Percentiles rank a stretch among this genome's conserved stretches.
Evolutionary conservation across 768 basidiomycete species (phyloP).

Genomic region (Kwoniella dendrophila): DNA sequence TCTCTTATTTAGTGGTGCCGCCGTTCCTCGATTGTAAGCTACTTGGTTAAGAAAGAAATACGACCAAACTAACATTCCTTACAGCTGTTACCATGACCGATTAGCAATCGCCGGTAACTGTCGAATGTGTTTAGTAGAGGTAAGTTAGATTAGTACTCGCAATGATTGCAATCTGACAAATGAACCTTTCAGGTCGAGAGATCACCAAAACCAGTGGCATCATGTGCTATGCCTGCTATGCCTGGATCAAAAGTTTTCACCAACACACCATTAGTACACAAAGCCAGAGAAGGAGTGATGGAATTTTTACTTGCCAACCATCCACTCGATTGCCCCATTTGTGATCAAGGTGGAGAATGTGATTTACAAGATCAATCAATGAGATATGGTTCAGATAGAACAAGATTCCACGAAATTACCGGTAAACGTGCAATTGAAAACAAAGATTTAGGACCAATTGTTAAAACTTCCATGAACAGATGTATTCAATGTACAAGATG

Average conservation of each 20-base stretch:
- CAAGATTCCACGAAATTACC: slow-evolving; percentile 95
- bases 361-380: slow-evolving; percentile 99
- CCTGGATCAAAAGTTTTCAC: slow-evolving; percentile 89
- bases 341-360: slow-evolving; percentile 98
- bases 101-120: slow-evolving; percentile 97
- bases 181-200: slow-evolving; percentile 65
- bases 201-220: slow-evolving; percentile 91
- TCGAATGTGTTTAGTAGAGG: slow-evolving; percentile 99
- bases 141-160: slow-evolving; percentile 20
- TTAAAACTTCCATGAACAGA: slow-evolving; percentile 98
- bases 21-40: slow-evolving; percentile 58
- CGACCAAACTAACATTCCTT: slow-evolving; percentile 7
- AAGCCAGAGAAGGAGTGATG: slow-evolving; percentile 91
- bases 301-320: slow-evolving; percentile 97
- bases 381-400: slow-evolving; percentile 97
- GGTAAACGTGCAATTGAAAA: slow-evolving; percentile 98
- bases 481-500: slow-evolving; percentile 99
- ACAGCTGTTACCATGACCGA: slow-evolving; percentile 59
- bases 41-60: slow-evolving; percentile 36
- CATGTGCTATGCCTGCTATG: slow-evolving; percentile 98
- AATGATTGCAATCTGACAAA: not conserved
- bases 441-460: slow-evolving; percentile 95
- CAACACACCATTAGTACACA: slow-evolving; percentile 73
- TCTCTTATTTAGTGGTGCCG: slow-evolving; percentile 58
- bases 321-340: slow-evolving; percentile 96